Evolutionary conservation across 2,329 filamentous ascomycete genomes (phyloP).

Genomic region (Xylaria sp.): DNA sequence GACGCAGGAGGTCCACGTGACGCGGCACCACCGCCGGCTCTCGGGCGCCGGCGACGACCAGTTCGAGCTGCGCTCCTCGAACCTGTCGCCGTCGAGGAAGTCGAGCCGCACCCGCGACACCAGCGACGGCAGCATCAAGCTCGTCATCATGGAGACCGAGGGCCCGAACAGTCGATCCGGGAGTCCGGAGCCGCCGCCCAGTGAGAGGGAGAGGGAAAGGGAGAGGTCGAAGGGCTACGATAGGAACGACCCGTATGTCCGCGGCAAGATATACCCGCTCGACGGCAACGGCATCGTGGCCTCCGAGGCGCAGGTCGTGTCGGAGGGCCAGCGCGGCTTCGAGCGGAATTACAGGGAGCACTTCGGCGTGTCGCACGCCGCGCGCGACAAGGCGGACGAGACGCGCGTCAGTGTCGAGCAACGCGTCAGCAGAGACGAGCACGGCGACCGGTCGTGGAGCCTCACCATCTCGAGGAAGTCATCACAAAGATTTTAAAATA

Average conservation of each 20-base stretch:
- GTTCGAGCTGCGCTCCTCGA: conserved; percentile 29
- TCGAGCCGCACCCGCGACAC: conserved; percentile 23
- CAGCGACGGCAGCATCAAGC: conserved; percentile 36
- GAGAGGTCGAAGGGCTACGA: conserved; percentile 31
- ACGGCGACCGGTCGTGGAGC: conserved; percentile 21
- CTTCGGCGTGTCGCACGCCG: conserved; percentile 21
- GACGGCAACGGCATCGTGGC: conserved; percentile 28
- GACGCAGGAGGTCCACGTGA: conserved; percentile 52
- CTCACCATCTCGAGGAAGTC: conserved; percentile 30
- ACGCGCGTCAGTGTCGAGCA: background rate
- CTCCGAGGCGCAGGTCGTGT: conserved; percentile 43
- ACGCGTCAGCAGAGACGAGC: conserved; percentile 17
- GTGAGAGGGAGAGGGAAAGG: too few relatives aligned
- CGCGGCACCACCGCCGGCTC: conserved; percentile 45
- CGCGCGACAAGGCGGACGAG: conserved; percentile 21
- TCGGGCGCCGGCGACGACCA: conserved; percentile 38
- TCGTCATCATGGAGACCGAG: conserved; percentile 30
- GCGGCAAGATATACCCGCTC: conserved; percentile 40
- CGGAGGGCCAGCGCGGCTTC: conserved; percentile 46
- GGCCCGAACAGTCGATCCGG: conserved; percentile 11
- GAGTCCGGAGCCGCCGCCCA: background rate
- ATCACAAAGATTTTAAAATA: conserved; percentile 26
- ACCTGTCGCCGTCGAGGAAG: conserved; percentile 4
- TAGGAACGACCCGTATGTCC: conserved; percentile 40
- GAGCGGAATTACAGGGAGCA: conserved; percentile 43